These are phyloP conservation scores for Jacaranda mimosifolia DNA, from an alignment of 257 asterid genomes.

Conservation along the genomic window DNA sequence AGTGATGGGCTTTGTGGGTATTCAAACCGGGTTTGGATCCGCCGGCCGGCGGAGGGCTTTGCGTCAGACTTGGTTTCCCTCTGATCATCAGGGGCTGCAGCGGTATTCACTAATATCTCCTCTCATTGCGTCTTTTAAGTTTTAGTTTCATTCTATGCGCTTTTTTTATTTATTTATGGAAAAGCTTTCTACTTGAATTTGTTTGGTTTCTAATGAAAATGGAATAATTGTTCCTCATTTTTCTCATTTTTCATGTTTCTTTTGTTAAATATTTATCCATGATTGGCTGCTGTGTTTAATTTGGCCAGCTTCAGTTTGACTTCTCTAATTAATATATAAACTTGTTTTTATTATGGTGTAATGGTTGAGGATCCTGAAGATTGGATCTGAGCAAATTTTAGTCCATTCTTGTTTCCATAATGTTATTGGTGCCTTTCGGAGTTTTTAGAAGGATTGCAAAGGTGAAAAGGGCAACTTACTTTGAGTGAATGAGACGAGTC, in stretches of 20 bases:
- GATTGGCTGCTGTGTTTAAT: conserved; percentile 21
- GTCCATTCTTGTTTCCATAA: background rate
- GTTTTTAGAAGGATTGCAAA: conserved; percentile 8
- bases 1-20: conserved; percentile 94
- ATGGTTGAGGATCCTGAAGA: background rate
- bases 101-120: conserved; percentile 51
- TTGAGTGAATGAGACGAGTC: background rate
- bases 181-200: background rate
- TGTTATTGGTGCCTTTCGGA: background rate
- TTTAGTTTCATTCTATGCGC: background rate
- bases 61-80: conserved; percentile 96
- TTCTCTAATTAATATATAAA: background rate
- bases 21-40: conserved; percentile 92
- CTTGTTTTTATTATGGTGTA: conserved; percentile 23
- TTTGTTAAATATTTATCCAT: background rate
- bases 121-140: background rate
- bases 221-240: background rate
- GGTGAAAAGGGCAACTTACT: background rate
- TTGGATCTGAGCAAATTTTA: background rate
- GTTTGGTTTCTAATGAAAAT: background rate
- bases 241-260: background rate
- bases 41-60: conserved; percentile 76
- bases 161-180: conserved; percentile 5
- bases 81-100: conserved; percentile 76
- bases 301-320: background rate